Percentiles rank a stretch among this genome's conserved stretches.
These are phyloP conservation scores for Parachaetomium inaequale DNA, from an alignment of 495 filamentous ascomycete species.

Conservation along the genomic window DNA sequence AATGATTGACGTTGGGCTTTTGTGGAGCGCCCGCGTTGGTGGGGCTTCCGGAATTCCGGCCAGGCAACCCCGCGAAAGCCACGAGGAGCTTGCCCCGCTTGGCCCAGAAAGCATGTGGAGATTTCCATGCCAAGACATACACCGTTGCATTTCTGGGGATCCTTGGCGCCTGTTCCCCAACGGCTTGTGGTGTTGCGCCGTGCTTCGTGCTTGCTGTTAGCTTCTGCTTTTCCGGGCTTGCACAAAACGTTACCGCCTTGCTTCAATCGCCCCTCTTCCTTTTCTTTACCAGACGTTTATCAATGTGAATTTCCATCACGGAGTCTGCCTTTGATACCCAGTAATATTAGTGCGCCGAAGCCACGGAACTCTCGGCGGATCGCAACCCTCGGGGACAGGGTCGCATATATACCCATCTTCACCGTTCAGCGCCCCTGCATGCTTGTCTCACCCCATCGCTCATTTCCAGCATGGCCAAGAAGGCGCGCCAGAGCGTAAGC, in stretches of 20 bases:
- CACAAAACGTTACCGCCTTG: background rate
- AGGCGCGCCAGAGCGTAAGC: conserved; percentile 61
- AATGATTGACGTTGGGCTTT: too few species aligned
- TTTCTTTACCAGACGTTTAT: background rate
- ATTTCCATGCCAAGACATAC: background rate
- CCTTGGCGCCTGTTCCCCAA: background rate
- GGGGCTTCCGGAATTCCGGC: too few species aligned
- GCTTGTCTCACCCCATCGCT: conserved; percentile 31
- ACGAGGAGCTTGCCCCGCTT: too few species aligned
- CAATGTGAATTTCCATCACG: background rate
- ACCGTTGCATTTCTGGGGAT: background rate
- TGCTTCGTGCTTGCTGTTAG: background rate
- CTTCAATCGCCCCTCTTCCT: background rate
- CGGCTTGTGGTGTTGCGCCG: background rate
- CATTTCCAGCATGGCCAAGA: conserved; percentile 51
- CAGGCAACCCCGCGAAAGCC: too few species aligned
- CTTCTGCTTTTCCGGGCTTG: background rate
- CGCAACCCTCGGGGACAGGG: background rate
- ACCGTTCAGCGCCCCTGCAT: conserved; percentile 28
- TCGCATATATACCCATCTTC: background rate
- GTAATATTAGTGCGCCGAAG: background rate
- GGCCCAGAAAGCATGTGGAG: background rate
- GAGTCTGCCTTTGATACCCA: background rate
- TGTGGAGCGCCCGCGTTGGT: too few species aligned
- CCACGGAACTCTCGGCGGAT: background rate